Conservation (phyloP, 768 basidiomycete genomes). For the Lactifluus echinatus region DNA sequence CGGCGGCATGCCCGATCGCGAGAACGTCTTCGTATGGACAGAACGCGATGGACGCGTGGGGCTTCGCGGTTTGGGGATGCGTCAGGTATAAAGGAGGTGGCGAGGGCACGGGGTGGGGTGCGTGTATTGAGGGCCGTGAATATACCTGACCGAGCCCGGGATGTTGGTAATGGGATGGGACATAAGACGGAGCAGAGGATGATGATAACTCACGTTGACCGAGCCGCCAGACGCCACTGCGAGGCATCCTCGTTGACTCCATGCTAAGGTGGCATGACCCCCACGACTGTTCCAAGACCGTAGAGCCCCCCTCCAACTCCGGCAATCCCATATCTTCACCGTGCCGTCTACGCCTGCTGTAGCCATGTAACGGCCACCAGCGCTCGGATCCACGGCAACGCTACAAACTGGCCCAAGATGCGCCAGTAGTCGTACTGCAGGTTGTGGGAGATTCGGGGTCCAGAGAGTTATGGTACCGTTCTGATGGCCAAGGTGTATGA, state of each 20-base stretch:
- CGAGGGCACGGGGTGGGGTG: conserved; percentile 37
- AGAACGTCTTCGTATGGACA: conserved; percentile 85
- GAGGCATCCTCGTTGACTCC: conserved; percentile 79
- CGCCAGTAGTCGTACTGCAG: conserved; percentile 85
- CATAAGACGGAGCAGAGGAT: neutral
- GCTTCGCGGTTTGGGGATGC: conserved; percentile 72
- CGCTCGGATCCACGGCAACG: conserved; percentile 75
- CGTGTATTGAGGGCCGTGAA: conserved; percentile 54
- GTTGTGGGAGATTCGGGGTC: conserved; percentile 90
- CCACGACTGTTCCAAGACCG: conserved; percentile 70
- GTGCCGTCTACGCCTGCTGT: conserved; percentile 80
- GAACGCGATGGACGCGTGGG: conserved; percentile 71
- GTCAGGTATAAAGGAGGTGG: conserved; percentile 84
- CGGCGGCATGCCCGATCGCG: conserved; percentile 66
- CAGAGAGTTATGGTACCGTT: conserved; percentile 95
- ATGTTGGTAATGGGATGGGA: neutral
- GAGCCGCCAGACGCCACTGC: conserved; percentile 76
- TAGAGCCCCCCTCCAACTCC: conserved; percentile 90
- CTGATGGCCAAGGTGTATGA: conserved; percentile 89
- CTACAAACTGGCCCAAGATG: conserved; percentile 83
- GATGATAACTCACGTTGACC: conserved; percentile 58
- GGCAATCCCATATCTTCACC: conserved; percentile 94
- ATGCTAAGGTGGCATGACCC: conserved; percentile 61
- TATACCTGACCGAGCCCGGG: conserved; percentile 51
- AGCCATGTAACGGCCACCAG: conserved; percentile 84